Percentiles rank a stretch among this genome's conserved stretches.
phyloP scores from a whole-genome alignment of 768 basidiomycete genomes.

The Coprinopsis strossmayeri region DNA sequence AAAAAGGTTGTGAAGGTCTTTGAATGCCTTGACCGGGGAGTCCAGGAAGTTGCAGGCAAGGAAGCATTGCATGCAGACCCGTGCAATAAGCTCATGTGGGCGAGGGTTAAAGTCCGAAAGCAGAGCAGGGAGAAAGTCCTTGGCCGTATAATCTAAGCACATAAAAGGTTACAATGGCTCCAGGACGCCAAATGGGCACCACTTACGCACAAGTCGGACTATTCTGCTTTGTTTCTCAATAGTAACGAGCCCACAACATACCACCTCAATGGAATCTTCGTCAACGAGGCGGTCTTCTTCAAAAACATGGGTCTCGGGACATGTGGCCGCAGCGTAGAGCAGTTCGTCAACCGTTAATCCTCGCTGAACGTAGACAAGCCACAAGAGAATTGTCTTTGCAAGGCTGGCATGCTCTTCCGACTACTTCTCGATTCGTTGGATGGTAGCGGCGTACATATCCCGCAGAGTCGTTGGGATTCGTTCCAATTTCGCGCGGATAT shows the following conservation, averaged over 20 bases:
- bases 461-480: neutral
- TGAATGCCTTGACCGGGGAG: no score
- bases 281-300: neutral
- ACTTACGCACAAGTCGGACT: slow-evolving; percentile 4
- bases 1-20: no score
- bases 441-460: neutral
- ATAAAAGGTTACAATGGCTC: no score
- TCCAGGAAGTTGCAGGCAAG: no score
- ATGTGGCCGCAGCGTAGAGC: neutral
- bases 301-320: neutral
- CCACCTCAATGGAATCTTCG: neutral
- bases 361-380: neutral
- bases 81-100: neutral
- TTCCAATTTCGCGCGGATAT: neutral
- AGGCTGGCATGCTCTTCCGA: neutral
- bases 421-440: neutral
- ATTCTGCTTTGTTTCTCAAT: neutral
- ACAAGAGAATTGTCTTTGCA: neutral
- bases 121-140: neutral
- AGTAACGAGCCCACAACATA: slow-evolving; percentile 3
- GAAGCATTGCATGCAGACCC: neutral
- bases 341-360: neutral
- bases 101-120: neutral
- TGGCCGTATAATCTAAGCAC: slow-evolving; percentile 1
- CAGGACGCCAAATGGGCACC: no score